Base-by-base conservation (phyloP, 495 filamentous ascomycete species). In the Xylaria curta region DNA sequence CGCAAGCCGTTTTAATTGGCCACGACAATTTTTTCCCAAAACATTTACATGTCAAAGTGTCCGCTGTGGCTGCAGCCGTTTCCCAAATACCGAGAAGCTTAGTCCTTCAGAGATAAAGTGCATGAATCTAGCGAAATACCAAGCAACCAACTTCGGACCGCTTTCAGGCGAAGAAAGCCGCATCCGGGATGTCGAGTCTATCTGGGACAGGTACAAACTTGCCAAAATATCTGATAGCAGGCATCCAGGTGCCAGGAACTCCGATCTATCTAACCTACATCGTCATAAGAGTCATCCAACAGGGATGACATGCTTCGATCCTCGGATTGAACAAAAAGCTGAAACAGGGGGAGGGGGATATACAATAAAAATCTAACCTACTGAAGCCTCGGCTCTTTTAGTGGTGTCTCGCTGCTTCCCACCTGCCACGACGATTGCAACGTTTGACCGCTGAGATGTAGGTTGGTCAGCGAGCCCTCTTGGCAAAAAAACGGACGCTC, bases 1-100 rank as follows among this genome's bases (percentile, higher is more conserved):
- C n/a, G 9, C 17, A 36, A 9, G 54, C 28, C 58, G 21, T 70
- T 47, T 51, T 53, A 33, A 62, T 63, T 63, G 58, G 46, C 40
- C 21, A 38, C 68, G 13, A 42, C 42, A 54, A n/a, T n/a, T n/a
- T 56, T 42, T 53, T 17, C 33, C 56, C 47, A 36, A 63, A 56
- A 56, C 66, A 8, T 59, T 46, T 60, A 36, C 65, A 56, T 68
- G 51, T 38, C 26, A 53, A 66, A 66, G 63, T 53, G 28, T 21
- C 49, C 36, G 49, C 49, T 68, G 66, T 58, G 56, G 68, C 58
- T 63, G n/a, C 26, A 54, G 58, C 68, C 68, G 58, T 63, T 70
- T 63, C 46, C 40, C 17, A 56, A 54, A 54, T 67, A 67, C 65
- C 64, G 64, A 66, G 28, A 53, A 40, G 38, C 60, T 42, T 65